phyloP scores from a whole-genome alignment of 2,329 filamentous ascomycete genomes.

The Chaetomiaceae sp. region DNA sequence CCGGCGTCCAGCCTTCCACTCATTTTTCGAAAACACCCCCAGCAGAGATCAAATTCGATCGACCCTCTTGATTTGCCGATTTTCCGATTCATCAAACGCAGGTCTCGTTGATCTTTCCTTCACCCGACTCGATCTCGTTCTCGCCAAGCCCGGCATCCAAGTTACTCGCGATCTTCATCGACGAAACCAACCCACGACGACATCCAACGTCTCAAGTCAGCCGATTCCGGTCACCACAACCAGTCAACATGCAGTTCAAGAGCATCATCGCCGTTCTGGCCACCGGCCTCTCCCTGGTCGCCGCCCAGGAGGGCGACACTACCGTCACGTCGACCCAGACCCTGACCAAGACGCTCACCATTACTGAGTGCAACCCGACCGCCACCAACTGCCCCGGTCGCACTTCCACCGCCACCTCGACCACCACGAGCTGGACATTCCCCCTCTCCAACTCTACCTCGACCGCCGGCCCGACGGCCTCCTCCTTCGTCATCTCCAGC shows the following conservation, averaged over 20 bases:
- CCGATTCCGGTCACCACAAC: constrained; percentile 2
- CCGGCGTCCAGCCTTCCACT: constrained; percentile 25
- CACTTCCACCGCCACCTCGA: constrained; percentile 28
- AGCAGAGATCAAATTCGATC: constrained; percentile 14
- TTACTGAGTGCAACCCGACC: constrained; percentile 44
- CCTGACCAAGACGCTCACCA: constrained; percentile 41
- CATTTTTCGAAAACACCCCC: constrained; percentile 19
- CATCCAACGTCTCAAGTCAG: not conserved
- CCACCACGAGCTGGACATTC: constrained; percentile 28
- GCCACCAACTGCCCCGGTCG: constrained; percentile 41
- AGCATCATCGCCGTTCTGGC: constrained; percentile 39
- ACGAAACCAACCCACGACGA: constrained; percentile 1
- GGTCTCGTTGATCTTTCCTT: constrained; percentile 15
- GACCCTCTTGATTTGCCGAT: constrained; percentile 7
- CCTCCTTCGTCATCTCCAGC: constrained; percentile 24
- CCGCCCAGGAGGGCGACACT: constrained; percentile 33
- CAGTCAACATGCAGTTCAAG: constrained; percentile 43
- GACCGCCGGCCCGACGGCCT: constrained; percentile 25
- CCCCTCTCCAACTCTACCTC: constrained; percentile 33
- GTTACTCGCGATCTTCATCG: not conserved
- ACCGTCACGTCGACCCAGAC: constrained; percentile 45
- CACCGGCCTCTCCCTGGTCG: constrained; percentile 35
- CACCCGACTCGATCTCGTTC: not conserved
- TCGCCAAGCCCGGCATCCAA: not conserved
- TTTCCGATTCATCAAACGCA: constrained; percentile 14